Conservation (phyloP, 192 early-diverging fungal species). For the Linnemannia schmuckeri region DNA sequence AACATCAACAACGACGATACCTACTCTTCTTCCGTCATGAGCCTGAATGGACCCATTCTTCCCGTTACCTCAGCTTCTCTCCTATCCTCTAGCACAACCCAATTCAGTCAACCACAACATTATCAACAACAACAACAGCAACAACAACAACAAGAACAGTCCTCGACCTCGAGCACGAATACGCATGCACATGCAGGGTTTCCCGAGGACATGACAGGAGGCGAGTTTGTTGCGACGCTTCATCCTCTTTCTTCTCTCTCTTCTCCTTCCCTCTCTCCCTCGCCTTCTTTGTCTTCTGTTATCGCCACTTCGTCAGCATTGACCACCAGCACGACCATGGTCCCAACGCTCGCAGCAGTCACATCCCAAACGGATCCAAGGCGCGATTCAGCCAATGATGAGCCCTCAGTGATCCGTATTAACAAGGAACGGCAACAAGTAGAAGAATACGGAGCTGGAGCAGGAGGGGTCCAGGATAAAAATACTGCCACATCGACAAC, state of each 20-base stretch:
- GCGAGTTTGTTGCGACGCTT: background rate
- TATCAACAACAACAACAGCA: background rate
- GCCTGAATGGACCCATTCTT: background rate
- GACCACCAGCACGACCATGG: conserved; percentile 3
- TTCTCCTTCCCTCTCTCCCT: background rate
- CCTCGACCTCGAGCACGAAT: too few species aligned
- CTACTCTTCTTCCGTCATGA: background rate
- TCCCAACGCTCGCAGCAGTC: background rate
- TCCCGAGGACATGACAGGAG: background rate
- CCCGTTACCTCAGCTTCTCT: background rate
- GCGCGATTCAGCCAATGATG: background rate
- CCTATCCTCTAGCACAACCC: background rate
- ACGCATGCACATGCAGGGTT: background rate
- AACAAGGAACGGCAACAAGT: background rate
- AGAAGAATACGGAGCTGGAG: background rate
- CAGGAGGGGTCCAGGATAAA: background rate
- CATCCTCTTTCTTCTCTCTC: background rate
- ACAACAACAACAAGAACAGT: background rate
- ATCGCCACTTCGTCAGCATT: background rate
- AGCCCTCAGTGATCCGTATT: background rate
- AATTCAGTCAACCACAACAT: background rate
- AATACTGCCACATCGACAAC: background rate
- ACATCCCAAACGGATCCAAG: background rate
- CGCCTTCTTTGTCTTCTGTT: background rate
- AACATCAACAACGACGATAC: background rate